Percentiles rank a stretch among this genome's conserved stretches.
Evolutionary conservation across 371 early-diverging fungal species (phyloP).

Genomic region (Haplosporangium sp.): DNA sequence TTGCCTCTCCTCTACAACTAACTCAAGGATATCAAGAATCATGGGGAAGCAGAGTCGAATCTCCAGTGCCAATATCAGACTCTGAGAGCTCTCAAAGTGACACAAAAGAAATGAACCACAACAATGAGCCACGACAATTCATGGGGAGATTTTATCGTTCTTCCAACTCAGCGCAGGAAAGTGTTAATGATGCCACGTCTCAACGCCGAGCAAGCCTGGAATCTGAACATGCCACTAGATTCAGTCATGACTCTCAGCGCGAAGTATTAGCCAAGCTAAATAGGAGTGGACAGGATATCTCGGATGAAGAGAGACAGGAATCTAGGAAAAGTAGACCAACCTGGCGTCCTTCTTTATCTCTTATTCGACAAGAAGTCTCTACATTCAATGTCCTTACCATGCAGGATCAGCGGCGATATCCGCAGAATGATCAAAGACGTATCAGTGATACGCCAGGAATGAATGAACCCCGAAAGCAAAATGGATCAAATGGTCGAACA

Average conservation of each 20-base stretch:
- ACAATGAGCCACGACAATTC: slow-evolving; percentile 7
- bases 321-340: slow-evolving; percentile 11
- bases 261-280: neutral
- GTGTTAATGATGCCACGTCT: neutral
- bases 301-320: slow-evolving; percentile 28
- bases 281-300: neutral
- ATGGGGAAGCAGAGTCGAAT: slow-evolving; percentile 30
- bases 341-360: slow-evolving; percentile 38
- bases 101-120: neutral
- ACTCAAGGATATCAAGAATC: slow-evolving; percentile 20
- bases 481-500: neutral
- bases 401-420: slow-evolving; percentile 17
- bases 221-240: slow-evolving; percentile 4
- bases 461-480: neutral
- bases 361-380: slow-evolving; percentile 39
- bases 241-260: slow-evolving; percentile 18
- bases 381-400: slow-evolving; percentile 1
- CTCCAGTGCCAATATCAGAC: slow-evolving; percentile 18
- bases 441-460: slow-evolving; percentile 3
- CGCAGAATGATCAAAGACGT: slow-evolving; percentile 22
- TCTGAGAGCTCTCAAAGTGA: slow-evolving; percentile 28
- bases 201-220: slow-evolving; percentile 3
- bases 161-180: neutral
- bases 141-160: slow-evolving; percentile 3
- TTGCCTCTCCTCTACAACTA: slow-evolving; percentile 2